These are phyloP conservation scores for Eurotiales sp. DNA, from an alignment of 2,329 filamentous ascomycete genomes.

Conservation along the genomic window DNA sequence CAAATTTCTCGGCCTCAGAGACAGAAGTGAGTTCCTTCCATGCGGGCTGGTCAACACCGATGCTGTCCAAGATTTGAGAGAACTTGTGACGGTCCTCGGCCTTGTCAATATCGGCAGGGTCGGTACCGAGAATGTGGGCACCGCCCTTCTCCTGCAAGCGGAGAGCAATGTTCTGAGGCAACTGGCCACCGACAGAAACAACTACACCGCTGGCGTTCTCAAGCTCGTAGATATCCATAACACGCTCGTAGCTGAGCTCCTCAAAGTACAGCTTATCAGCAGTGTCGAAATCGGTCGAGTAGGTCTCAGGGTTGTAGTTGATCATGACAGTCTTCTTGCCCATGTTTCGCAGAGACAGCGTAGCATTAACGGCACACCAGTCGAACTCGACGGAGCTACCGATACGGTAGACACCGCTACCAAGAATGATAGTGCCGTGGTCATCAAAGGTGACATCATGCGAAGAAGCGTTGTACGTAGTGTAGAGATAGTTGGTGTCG, in stretches of 20 bases:
- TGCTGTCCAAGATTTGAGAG: conserved; percentile 93
- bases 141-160: conserved; percentile 87
- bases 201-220: conserved; percentile 82
- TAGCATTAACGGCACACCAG: conserved; percentile 93
- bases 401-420: conserved; percentile 95
- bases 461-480: conserved; percentile 91
- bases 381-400: conserved; percentile 98
- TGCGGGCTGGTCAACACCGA: conserved; percentile 92
- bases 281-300: conserved; percentile 77
- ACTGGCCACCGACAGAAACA: conserved; percentile 91
- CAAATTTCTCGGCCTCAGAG: conserved; percentile 81
- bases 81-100: conserved; percentile 98
- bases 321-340: conserved; percentile 98
- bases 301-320: conserved; percentile 84
- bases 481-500: conserved; percentile 93
- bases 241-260: conserved; percentile 91
- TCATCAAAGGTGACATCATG: conserved; percentile 95
- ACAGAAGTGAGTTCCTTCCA: conserved; percentile 97
- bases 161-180: conserved; percentile 95
- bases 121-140: conserved; percentile 86
- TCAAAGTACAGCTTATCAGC: conserved; percentile 96
- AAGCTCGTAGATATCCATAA: conserved; percentile 98
- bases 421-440: conserved; percentile 82
- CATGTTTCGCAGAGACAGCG: conserved; percentile 74
- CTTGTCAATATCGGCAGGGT: conserved; percentile 93